Base-by-base conservation (phyloP, 805 yeast species). In the Kuraishia molischiana region DNA sequence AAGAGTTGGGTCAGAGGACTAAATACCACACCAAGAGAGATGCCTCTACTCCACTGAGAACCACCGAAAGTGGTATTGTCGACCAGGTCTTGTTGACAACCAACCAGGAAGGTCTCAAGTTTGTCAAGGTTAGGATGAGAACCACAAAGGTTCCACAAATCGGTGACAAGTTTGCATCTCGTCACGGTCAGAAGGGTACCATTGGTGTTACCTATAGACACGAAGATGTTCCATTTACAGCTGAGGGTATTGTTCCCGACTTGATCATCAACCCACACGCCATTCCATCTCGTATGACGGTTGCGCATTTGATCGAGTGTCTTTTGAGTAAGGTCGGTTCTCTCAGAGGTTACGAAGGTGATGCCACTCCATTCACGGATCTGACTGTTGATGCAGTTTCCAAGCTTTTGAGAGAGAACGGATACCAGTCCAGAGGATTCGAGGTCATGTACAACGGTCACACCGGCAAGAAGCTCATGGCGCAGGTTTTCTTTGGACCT, bases 281-380 rank as follows among this genome's bases (percentile, higher is more conserved):
- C 57, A 92, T 92, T 74, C 99, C 99, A 50, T 92, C 99, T 41
- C 97, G 99, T 75, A 92, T 92, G 99, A 92, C 99, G 30, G 98
- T 92, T 43, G 99, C 98, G 36, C 97, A 92, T 71, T 81, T 92
- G 70, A 90, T 92, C 63, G 99, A 92, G 70, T 92, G 98, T 82
- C 69, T 92, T 60, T 69, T 92, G 51, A 83, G 95, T 36, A 92
- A 92, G 64, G 97, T 92, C 32, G 89, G 97, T 3, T 79, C 97
- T 2, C 69, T 92, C 50, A 80, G 95, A 35, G 98, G 97, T 54
- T 74, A 85, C 53, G 99, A 92, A 64, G 98, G 98, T 72, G 99
- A 92, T 63, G 98, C 99, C 5, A 87, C 97, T 5, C 99, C 99
- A 35, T 92, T 92, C 59, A 92, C 97, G 0, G 97, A 89, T 61